Evolutionary conservation across 148 eudicot species (phyloP), one percentile per base, ranked within the genome.

Genomic region (Drosera capensis): DNA sequence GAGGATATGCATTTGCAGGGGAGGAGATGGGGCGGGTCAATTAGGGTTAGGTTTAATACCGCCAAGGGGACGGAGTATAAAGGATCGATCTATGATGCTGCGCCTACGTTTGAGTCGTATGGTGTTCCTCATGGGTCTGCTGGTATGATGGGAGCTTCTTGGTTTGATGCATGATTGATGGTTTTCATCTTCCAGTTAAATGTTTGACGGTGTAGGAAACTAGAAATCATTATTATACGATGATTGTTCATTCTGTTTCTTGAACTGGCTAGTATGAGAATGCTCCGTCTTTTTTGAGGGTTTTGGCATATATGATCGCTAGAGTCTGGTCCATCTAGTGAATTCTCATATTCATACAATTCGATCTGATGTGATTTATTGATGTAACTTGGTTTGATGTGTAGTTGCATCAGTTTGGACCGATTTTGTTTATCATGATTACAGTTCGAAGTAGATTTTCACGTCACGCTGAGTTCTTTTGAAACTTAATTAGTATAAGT

Each of bases 111-210:
- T 52, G 58, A 68, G 25, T 88, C 97, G 0, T 88, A 80, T 60
- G 97, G 92, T 34, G 86, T 78, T 43, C 71, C 70, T n/a, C 94
- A 87, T 68, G 96, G 96, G 0, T 87, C 96, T 40, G 47, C 82
- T 67, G 96, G 96, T 78, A 86, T 79, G 47, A n/a, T n/a, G 19
- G 16, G 21, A 24, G 46, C 6, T 1, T 25, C n/a, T 48, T 42
- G 35, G 15, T 52, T 15, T 8, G 48, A 28, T 28, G 31, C 11
- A 28, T 11, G 11, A 11, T 28, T 28, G 31, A 5, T 28, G 11
- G 31, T 28, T n/a, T n/a, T n/a, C n/a, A n/a, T n/a, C n/a, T n/a
- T n/a, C n/a, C n/a, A n/a, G n/a, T n/a, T n/a, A n/a, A n/a, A n/a
- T 25, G 14, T 0, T 18, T 42, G 6, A 34, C 14, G 11, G 6